A percentile compares a stretch with the other conserved stretches of the same genome.
phyloP scores from a whole-genome alignment of 2,329 filamentous ascomycete genomes.

The Fusarium abutilonis region DNA sequence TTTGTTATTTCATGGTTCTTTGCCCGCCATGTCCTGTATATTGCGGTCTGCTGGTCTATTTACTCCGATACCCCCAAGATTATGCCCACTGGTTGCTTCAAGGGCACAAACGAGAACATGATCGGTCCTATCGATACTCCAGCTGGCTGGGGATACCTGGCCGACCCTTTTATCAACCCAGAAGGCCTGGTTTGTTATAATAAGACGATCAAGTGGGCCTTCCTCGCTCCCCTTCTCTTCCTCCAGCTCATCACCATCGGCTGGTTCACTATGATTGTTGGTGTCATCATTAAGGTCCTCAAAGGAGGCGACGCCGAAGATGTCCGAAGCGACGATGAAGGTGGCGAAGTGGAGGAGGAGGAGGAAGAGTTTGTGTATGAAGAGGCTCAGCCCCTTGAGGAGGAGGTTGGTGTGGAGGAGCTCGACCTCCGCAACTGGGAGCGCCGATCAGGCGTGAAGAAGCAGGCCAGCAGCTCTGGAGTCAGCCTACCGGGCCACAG shows the following conservation, averaged over 20 bases:
- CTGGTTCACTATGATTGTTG: constrained; percentile 91
- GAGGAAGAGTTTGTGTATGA: constrained; percentile 64
- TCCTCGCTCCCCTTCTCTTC: constrained; percentile 78
- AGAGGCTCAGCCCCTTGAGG: constrained; percentile 68
- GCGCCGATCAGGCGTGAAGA: constrained; percentile 64
- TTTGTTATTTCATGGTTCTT: constrained; percentile 89
- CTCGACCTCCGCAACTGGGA: constrained; percentile 74
- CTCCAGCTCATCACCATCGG: constrained; percentile 83
- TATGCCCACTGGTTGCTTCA: constrained; percentile 74
- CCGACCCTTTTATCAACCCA: constrained; percentile 78
- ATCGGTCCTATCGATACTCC: constrained; percentile 63
- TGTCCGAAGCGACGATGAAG: constrained; percentile 80
- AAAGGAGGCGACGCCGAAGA: constrained; percentile 84
- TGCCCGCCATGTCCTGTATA: constrained; percentile 83
- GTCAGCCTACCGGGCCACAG: constrained; percentile 76
- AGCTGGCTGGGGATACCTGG: constrained; percentile 67
- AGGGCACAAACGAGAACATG: constrained; percentile 64
- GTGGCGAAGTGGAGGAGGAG: constrained; percentile 71
- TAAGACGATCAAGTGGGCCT: constrained; percentile 75
- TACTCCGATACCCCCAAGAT: constrained; percentile 37
- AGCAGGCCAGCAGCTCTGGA: constrained; percentile 63
- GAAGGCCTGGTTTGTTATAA: constrained; percentile 84
- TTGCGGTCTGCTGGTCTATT: constrained; percentile 79
- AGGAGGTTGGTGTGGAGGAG: constrained; percentile 79
- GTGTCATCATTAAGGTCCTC: constrained; percentile 83